These are phyloP conservation scores for Nemania sp. DNA, from an alignment of 2,329 filamentous ascomycete genomes.

Conservation along the genomic window DNA sequence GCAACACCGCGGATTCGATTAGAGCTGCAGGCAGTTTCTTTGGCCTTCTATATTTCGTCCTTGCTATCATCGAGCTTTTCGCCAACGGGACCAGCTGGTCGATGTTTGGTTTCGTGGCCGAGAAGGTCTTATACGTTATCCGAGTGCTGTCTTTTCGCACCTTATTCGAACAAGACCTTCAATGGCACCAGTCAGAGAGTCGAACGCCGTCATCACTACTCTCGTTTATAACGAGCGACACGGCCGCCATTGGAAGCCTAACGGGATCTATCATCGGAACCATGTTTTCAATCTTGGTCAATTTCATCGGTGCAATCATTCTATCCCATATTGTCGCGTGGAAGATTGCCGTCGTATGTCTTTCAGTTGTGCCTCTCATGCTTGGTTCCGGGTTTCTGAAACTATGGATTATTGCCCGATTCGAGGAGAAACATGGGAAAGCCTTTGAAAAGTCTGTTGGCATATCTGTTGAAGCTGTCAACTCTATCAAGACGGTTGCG, in stretches of 20 bases:
- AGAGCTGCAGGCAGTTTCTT: slow-evolving; percentile 52
- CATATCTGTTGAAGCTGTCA: slow-evolving; percentile 75
- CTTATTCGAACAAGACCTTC: slow-evolving; percentile 73
- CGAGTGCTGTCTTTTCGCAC: slow-evolving; percentile 74
- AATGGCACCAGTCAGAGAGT: slow-evolving; percentile 77
- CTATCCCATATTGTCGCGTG: slow-evolving; percentile 78
- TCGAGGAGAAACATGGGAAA: slow-evolving; percentile 72
- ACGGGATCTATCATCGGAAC: slow-evolving; percentile 78
- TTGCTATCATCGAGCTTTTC: slow-evolving; percentile 68
- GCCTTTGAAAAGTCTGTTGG: slow-evolving; percentile 73
- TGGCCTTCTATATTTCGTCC: slow-evolving; percentile 60
- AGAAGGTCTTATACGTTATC: slow-evolving; percentile 73
- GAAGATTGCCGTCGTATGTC: slow-evolving; percentile 80
- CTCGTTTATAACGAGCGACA: slow-evolving; percentile 76
- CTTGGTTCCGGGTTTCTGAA: slow-evolving; percentile 77
- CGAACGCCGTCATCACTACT: slow-evolving; percentile 72
- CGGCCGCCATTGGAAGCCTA: slow-evolving; percentile 74
- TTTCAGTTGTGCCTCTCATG: slow-evolving; percentile 76
- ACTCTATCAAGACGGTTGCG: slow-evolving; percentile 73
- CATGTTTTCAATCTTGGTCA: slow-evolving; percentile 74
- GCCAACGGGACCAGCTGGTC: slow-evolving; percentile 70
- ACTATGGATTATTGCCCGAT: slow-evolving; percentile 70
- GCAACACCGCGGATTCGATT: slow-evolving; percentile 56
- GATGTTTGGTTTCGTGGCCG: slow-evolving; percentile 67
- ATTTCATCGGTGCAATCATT: slow-evolving; percentile 75